A percentile compares a stretch with the other conserved stretches of the same genome.
phyloP scores from a whole-genome alignment of 148 eudicot species.

The Chenopodium quinoa region DNA sequence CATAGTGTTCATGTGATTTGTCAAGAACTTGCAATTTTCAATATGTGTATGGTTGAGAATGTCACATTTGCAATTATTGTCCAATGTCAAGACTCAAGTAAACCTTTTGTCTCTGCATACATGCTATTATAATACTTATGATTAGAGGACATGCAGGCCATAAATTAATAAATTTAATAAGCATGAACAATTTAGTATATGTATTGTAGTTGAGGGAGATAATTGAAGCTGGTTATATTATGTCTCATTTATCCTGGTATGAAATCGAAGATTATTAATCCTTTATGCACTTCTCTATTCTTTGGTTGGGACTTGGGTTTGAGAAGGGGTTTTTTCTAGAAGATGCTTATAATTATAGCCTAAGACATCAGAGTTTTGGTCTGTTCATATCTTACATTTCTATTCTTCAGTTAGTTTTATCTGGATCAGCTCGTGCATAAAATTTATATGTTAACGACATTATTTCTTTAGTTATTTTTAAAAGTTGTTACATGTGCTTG shows the following conservation, averaged over 20 bases:
- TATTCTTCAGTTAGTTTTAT: neutral
- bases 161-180: too few species aligned
- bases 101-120: neutral
- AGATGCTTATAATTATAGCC: conserved; percentile 3
- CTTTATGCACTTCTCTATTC: neutral
- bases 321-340: neutral
- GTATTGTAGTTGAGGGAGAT: neutral
- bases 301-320: neutral
- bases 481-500: neutral
- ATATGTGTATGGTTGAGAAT: neutral
- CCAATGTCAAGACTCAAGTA: neutral
- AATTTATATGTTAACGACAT: neutral
- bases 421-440: neutral
- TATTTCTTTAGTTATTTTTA: neutral
- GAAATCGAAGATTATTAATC: neutral
- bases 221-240: neutral
- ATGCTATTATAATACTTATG: neutral
- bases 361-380: neutral
- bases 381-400: neutral
- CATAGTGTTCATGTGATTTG: neutral
- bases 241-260: too few species aligned
- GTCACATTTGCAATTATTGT: neutral
- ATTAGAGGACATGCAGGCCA: neutral
- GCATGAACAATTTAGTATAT: too few species aligned
- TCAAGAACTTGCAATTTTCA: neutral